Conservation (phyloP, 2,329 filamentous ascomycete species). For the Mycosphaerella arachidis region DNA sequence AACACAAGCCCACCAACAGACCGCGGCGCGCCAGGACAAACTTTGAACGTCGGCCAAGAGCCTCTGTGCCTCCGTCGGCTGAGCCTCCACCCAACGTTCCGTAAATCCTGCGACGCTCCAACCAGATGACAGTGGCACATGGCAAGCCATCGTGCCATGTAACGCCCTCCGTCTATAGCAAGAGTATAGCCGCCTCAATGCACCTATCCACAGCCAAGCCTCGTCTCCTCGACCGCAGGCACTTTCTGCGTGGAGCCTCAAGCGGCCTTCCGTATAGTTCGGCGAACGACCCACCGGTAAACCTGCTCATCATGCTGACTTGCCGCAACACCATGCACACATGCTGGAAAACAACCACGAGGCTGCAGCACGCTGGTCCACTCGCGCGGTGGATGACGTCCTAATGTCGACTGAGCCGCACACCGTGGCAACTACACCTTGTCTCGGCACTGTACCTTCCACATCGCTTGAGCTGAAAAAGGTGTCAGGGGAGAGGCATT, state of each 20-base stretch:
- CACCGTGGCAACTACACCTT: neutral
- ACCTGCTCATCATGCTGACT: neutral
- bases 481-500: neutral
- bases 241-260: conserved; percentile 2
- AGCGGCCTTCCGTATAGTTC: conserved; percentile 3
- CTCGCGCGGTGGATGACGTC: neutral
- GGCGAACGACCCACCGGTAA: neutral
- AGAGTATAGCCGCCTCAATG: conserved; percentile 13
- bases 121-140: conserved; percentile 5
- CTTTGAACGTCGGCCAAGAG: conserved; percentile 9
- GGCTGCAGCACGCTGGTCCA: neutral
- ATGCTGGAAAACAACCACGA: conserved; percentile 5
- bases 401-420: neutral
- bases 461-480: neutral
- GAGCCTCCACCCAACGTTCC: neutral
- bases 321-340: neutral
- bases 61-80: neutral
- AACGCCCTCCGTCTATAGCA: neutral
- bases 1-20: neutral
- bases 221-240: conserved; percentile 1
- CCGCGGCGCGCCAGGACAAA: conserved; percentile 3
- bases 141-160: conserved; percentile 3
- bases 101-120: neutral
- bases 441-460: neutral
- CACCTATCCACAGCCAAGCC: conserved; percentile 1